phyloP scores from a whole-genome alignment of 1,284 basidiomycete species.

The Mycosarcoma maydis region DNA sequence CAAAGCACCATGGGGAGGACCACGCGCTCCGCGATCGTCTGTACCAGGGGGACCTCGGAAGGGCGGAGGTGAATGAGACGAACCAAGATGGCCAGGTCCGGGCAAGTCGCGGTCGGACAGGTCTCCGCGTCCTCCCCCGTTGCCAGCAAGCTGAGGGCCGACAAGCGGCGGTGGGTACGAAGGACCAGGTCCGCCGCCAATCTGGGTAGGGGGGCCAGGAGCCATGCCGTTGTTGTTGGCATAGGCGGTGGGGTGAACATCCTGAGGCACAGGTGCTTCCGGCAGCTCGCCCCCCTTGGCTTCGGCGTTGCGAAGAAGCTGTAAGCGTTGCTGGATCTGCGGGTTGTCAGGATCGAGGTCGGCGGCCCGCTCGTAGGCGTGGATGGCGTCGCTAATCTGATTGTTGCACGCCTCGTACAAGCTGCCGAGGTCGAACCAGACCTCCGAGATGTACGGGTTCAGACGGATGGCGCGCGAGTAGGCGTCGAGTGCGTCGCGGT shows the following conservation, averaged over 20 bases:
- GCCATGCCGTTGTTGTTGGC: slow-evolving; percentile 53
- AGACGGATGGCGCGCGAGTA: slow-evolving; percentile 98
- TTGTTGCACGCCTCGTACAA: slow-evolving; percentile 99
- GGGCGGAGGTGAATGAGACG: slow-evolving; percentile 47
- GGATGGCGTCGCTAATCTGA: slow-evolving; percentile 97
- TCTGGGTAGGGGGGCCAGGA: slow-evolving; percentile 54
- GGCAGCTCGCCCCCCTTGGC: slow-evolving; percentile 79
- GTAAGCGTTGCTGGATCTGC: slow-evolving; percentile 60
- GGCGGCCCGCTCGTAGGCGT: slow-evolving; percentile 76
- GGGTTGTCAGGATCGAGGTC: slow-evolving; percentile 65
- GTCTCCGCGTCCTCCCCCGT: slow-evolving; percentile 30
- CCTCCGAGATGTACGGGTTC: slow-evolving; percentile 98
- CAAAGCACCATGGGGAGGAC: slow-evolving; percentile 35
- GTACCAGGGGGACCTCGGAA: slow-evolving; percentile 51
- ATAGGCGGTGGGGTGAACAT: slow-evolving; percentile 93
- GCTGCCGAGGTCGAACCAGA: slow-evolving; percentile 97
- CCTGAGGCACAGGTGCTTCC: slow-evolving; percentile 86
- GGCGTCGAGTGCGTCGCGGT: slow-evolving; percentile 95
- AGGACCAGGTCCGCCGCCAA: slow-evolving; percentile 43
- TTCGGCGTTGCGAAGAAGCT: slow-evolving; percentile 80
- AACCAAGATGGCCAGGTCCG: slow-evolving; percentile 46
- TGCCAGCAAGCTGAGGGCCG: slow-evolving; percentile 47
- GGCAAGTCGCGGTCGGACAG: slow-evolving; percentile 48
- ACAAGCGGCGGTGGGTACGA: slow-evolving; percentile 33
- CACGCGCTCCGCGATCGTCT: slow-evolving; percentile 49